Percentiles rank a stretch among this genome's conserved stretches.
Evolutionary conservation across 176 grass and related monocot genomes (phyloP).

Genomic region (Raddia distichophylla): DNA sequence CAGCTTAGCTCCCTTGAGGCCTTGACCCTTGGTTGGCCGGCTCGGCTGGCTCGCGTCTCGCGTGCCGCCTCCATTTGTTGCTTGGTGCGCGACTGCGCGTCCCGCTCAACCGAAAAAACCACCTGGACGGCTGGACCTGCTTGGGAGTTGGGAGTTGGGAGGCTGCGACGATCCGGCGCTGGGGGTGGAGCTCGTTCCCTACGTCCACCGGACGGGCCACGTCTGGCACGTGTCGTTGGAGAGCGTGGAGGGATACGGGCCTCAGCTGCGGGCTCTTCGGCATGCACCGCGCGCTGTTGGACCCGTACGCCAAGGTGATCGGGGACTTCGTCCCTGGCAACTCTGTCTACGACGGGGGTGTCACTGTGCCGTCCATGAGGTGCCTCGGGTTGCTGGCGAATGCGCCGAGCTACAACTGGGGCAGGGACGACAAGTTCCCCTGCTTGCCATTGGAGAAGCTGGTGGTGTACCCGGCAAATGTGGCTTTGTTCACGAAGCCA

Average conservation of each 20-base stretch:
- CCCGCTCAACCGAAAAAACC: too few relatives aligned
- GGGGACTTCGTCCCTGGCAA: slow-evolving; percentile 41
- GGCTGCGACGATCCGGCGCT: slow-evolving; percentile 52
- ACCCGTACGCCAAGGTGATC: slow-evolving; percentile 82
- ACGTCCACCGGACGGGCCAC: slow-evolving; percentile 70
- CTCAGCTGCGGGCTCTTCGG: slow-evolving; percentile 68
- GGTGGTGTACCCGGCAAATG: slow-evolving; percentile 82
- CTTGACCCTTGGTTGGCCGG: too few relatives aligned
- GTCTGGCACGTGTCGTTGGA: slow-evolving; percentile 79
- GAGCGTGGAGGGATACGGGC: slow-evolving; percentile 54
- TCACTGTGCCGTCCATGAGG: slow-evolving; percentile 41
- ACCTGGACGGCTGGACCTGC: too few relatives aligned
- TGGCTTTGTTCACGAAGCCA: slow-evolving; percentile 62
- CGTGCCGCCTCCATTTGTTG: too few relatives aligned
- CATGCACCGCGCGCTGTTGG: slow-evolving; percentile 56
- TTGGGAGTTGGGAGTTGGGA: too few relatives aligned
- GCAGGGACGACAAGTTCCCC: slow-evolving; percentile 52
- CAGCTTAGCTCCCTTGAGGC: too few relatives aligned
- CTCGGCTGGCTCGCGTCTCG: too few relatives aligned
- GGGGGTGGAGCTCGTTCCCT: slow-evolving; percentile 81
- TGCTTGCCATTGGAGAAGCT: slow-evolving; percentile 79
- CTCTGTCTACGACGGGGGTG: slow-evolving; percentile 44
- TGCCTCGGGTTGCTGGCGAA: slow-evolving; percentile 58
- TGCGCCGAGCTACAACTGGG: slow-evolving; percentile 59
- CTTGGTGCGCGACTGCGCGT: too few relatives aligned